phyloP scores from a whole-genome alignment of 2,329 filamentous ascomycete genomes.

The Clarireedia hainanense region DNA sequence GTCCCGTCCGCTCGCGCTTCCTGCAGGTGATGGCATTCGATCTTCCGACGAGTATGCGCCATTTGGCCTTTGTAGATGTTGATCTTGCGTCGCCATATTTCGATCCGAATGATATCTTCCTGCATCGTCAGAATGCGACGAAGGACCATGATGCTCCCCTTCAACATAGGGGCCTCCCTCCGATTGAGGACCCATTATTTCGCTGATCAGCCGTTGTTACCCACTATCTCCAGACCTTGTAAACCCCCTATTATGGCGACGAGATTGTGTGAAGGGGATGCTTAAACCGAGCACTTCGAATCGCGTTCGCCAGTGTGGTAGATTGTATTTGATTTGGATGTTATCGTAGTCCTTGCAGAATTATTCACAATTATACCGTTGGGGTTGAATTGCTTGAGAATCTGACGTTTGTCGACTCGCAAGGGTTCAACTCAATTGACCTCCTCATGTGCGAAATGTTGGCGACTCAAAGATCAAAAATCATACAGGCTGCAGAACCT shows the following conservation, averaged over 20 bases:
- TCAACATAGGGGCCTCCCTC: constrained; percentile 30
- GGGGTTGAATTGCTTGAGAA: constrained; percentile 10
- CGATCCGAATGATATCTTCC: constrained; percentile 20
- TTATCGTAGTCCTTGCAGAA: constrained; percentile 3
- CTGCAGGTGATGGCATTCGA: constrained; percentile 21
- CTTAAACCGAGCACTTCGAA: constrained; percentile 7
- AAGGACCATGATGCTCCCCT: constrained; percentile 18
- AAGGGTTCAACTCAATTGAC: constrained; percentile 21
- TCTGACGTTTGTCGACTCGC: constrained; percentile 24
- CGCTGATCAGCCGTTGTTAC: constrained; percentile 8
- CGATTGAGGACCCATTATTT: constrained; percentile 30
- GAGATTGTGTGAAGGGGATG: not conserved
- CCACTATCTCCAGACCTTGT: constrained; percentile 8
- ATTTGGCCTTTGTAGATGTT: constrained; percentile 21
- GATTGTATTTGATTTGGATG: constrained; percentile 6
- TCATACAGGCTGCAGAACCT: constrained; percentile 24
- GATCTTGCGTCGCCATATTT: constrained; percentile 17
- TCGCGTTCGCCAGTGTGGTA: constrained; percentile 18
- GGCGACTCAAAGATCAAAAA: constrained; percentile 25
- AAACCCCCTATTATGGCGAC: constrained; percentile 13
- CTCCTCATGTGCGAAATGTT: constrained; percentile 26
- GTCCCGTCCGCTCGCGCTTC: constrained; percentile 23
- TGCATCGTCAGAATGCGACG: constrained; percentile 15
- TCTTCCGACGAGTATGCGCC: constrained; percentile 23
- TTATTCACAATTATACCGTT: constrained; percentile 7